phyloP scores from a whole-genome alignment of 2,329 filamentous ascomycete species.

The Fusarium metavorans region DNA sequence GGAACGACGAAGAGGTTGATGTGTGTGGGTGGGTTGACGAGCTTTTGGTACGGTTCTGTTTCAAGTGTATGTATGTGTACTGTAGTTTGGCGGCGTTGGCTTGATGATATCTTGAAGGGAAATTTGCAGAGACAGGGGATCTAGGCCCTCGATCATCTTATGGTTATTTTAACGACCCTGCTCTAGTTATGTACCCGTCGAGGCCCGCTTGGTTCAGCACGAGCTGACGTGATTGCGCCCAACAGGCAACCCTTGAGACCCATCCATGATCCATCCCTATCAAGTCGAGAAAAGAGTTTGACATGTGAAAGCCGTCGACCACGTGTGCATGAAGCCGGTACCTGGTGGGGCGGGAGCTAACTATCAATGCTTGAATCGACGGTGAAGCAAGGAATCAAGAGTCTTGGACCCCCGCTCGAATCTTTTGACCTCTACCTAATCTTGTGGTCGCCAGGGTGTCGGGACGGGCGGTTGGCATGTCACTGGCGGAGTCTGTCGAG shows the following conservation, averaged over 20 bases:
- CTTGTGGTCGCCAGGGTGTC: constrained; percentile 9
- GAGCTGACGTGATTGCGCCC: constrained; percentile 1
- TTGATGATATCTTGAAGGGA: constrained; percentile 39
- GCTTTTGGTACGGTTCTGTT: constrained; percentile 25
- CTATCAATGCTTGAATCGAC: neutral
- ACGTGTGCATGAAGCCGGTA: constrained; percentile 8
- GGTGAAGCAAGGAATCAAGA: neutral
- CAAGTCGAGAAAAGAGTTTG: neutral
- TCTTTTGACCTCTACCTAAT: constrained; percentile 7
- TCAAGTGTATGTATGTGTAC: constrained; percentile 38
- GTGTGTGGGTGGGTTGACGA: neutral
- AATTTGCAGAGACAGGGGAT: constrained; percentile 28
- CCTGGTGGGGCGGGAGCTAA: constrained; percentile 3
- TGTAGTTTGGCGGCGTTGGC: constrained; percentile 44
- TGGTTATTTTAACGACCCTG: constrained; percentile 20
- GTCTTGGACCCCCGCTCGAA: neutral
- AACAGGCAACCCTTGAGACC: neutral
- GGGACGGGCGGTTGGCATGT: neutral
- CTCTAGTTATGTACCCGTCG: neutral
- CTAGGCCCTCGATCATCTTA: constrained; percentile 17
- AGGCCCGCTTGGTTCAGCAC: neutral
- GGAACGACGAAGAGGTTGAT: neutral
- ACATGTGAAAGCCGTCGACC: constrained; percentile 9
- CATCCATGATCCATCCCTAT: neutral
- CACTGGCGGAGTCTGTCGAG: neutral